Evolutionary conservation across 73 alveolate genomes (phyloP).

Genomic region (Uronychia setigera): DNA sequence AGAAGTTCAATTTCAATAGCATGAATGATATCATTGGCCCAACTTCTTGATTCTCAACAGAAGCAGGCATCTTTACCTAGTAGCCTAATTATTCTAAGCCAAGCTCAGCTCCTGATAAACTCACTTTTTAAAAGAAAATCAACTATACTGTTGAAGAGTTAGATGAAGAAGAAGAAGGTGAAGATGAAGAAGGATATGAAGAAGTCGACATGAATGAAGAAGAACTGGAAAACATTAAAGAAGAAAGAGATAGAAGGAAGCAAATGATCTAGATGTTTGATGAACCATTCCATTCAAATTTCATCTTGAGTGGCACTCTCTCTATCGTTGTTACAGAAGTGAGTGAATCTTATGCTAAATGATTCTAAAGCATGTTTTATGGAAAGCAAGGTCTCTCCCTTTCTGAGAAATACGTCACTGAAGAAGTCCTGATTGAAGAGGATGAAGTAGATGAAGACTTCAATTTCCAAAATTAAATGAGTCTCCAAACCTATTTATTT

Average conservation of each 20-base stretch:
- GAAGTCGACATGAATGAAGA: neutral
- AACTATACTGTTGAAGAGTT: neutral
- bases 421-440: neutral
- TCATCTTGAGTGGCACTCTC: conserved; percentile 14
- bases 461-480: no score
- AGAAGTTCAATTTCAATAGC: neutral
- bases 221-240: neutral
- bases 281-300: neutral
- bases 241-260: neutral
- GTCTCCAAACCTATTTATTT: no score
- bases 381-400: neutral
- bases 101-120: no score
- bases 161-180: neutral
- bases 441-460: neutral
- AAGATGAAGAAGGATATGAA: neutral
- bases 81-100: no score
- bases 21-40: neutral
- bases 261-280: neutral
- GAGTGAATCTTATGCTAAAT: no score
- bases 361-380: no score
- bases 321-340: conserved; percentile 3
- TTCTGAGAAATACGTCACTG: neutral
- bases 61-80: no score
- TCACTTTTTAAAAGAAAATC: neutral
- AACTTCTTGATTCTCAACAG: neutral